Conservation (phyloP, 345 rosid genomes). For the Corchorus capsularis region DNA sequence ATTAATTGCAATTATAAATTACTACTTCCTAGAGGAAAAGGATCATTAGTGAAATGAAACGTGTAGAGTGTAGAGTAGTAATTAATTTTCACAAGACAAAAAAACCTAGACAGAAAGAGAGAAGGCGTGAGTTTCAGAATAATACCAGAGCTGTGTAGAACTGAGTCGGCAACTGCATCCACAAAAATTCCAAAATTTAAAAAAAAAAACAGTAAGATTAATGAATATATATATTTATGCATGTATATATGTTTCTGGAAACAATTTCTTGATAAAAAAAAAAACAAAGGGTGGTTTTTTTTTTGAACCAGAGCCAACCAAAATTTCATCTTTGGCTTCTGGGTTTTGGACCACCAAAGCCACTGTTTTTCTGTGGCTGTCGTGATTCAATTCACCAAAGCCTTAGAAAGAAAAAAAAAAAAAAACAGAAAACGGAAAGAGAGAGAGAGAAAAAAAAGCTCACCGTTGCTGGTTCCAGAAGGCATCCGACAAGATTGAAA, state of each 20-base stretch:
- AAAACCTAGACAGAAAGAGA: neutral
- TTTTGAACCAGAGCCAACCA: neutral
- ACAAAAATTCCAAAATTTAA: slow-evolving; percentile 12
- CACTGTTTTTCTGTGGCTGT: neutral
- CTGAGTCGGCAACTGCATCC: slow-evolving; percentile 93
- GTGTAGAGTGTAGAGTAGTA: too few relatives aligned
- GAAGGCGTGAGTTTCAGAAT: neutral
- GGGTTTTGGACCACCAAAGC: slow-evolving; percentile 16
- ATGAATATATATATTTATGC: neutral
- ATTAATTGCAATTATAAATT: neutral
- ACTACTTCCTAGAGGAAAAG: too few relatives aligned
- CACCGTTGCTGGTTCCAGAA: slow-evolving; percentile 97
- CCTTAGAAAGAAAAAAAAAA: too few relatives aligned
- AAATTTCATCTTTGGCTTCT: neutral
- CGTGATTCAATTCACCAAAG: neutral
- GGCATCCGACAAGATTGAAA: slow-evolving; percentile 84
- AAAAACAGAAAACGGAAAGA: too few relatives aligned
- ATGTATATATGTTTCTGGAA: neutral
- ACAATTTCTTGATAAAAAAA: neutral
- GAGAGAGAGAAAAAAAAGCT: slow-evolving; percentile 29
- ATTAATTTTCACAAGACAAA: too few relatives aligned
- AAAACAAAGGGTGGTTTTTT: neutral
- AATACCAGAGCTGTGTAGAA: slow-evolving; percentile 87
- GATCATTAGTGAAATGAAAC: neutral
- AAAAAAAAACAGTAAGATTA: slow-evolving; percentile 11